These are phyloP conservation scores for Barbatosphaeria neglecta DNA, from an alignment of 495 filamentous ascomycete species.

Conservation along the genomic window DNA sequence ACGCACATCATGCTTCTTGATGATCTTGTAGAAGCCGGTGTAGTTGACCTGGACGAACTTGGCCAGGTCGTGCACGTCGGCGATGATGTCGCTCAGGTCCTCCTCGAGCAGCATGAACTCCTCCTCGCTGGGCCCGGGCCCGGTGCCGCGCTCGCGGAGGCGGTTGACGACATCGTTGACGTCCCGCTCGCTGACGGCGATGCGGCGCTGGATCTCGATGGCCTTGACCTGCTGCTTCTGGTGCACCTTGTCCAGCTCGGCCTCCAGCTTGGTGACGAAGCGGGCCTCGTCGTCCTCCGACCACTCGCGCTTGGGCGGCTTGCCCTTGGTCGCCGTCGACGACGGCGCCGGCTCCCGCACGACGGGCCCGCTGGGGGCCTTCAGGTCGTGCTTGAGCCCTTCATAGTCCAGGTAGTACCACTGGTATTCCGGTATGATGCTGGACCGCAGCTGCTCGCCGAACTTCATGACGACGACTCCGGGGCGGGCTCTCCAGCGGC, in stretches of 20 bases:
- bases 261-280: slow-evolving; percentile 78
- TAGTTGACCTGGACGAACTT: slow-evolving; percentile 99
- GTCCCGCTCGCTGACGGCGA: slow-evolving; percentile 74
- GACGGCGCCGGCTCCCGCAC: slow-evolving; percentile 17
- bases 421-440: slow-evolving; percentile 87
- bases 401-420: slow-evolving; percentile 98
- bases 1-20: slow-evolving; percentile 97
- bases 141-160: slow-evolving; percentile 45
- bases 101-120: slow-evolving; percentile 92
- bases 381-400: slow-evolving; percentile 77
- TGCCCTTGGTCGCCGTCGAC: slow-evolving; percentile 9
- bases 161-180: slow-evolving; percentile 75
- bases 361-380: slow-evolving; percentile 49
- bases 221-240: slow-evolving; percentile 93
- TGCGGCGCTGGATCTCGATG: slow-evolving; percentile 83
- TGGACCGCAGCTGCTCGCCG: slow-evolving; percentile 87
- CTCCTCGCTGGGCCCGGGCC: slow-evolving; percentile 62
- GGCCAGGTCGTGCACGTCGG: slow-evolving; percentile 95
- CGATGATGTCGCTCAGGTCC: slow-evolving; percentile 93
- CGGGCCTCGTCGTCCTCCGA: slow-evolving; percentile 81
- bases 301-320: slow-evolving; percentile 49
- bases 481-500: slow-evolving; percentile 19
- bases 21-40: slow-evolving; percentile 98
- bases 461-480: slow-evolving; percentile 60
- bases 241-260: slow-evolving; percentile 91